phyloP scores from a whole-genome alignment of 2,329 filamentous ascomycete genomes.

The Fusarium sublunatum region DNA sequence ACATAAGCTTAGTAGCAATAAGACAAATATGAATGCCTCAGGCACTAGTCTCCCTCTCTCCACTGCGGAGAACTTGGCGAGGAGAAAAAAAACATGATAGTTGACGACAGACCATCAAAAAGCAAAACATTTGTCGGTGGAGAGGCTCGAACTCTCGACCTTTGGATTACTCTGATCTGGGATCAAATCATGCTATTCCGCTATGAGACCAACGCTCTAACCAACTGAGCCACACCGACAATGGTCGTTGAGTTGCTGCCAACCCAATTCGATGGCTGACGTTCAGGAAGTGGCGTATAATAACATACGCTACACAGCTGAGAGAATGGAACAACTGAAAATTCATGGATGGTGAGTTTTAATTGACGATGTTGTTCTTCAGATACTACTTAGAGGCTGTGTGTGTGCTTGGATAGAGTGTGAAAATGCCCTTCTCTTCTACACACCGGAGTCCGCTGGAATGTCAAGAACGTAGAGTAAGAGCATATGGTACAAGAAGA shows the following conservation, averaged over 20 bases:
- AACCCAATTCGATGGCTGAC: background rate
- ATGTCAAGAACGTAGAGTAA: background rate
- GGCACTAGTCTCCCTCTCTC: too few relatives aligned
- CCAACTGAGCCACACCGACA: constrained; percentile 30
- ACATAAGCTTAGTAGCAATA: too few relatives aligned
- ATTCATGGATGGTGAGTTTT: too few relatives aligned
- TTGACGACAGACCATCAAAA: background rate
- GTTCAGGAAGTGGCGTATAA: too few relatives aligned
- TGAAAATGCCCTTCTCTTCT: too few relatives aligned
- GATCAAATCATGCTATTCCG: constrained; percentile 12
- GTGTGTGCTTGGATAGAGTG: too few relatives aligned
- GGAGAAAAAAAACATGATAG: background rate
- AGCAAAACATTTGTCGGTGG: constrained; percentile 23
- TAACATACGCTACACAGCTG: too few relatives aligned
- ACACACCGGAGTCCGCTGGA: too few relatives aligned
- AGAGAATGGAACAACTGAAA: too few relatives aligned
- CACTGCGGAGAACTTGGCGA: background rate
- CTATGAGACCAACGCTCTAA: constrained; percentile 34
- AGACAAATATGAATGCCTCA: too few relatives aligned
- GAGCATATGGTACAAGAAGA: background rate
- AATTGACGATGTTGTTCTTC: too few relatives aligned
- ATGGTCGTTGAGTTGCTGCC: background rate
- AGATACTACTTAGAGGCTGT: too few relatives aligned
- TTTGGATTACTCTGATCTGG: constrained; percentile 31
- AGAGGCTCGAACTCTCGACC: constrained; percentile 40